A percentile compares a stretch with the other conserved stretches of the same genome.
Conservation (phyloP, 2,329 filamentous ascomycete species). For the Seiridium cupressi region DNA sequence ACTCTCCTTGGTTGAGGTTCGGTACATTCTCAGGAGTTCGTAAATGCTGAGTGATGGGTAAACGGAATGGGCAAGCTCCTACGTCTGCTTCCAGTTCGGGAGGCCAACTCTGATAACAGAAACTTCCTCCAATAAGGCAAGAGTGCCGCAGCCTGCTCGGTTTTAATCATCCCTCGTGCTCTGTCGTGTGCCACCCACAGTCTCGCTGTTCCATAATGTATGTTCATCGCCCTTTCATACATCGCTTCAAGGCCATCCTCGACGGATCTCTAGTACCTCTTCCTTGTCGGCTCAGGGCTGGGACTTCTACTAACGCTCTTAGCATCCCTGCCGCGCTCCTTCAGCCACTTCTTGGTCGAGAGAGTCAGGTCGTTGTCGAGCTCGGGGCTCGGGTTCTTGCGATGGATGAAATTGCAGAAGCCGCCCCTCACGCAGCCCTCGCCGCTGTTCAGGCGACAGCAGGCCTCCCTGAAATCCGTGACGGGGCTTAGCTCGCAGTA, state of each 20-base stretch:
- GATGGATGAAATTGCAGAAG: slow-evolving; percentile 99
- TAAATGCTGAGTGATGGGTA: too few species aligned
- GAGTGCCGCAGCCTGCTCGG: too few species aligned
- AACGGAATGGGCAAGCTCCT: too few species aligned
- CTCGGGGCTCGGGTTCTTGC: slow-evolving; percentile 89
- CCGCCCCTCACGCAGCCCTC: slow-evolving; percentile 95
- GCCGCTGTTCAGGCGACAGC: slow-evolving; percentile 89
- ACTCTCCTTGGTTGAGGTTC: too few species aligned
- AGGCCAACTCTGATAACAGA: too few species aligned
- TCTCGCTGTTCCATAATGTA: too few species aligned
- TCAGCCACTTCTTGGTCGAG: slow-evolving; percentile 95
- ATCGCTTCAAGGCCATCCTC: neutral
- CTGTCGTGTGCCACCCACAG: too few species aligned
- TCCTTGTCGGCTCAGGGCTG: slow-evolving; percentile 78
- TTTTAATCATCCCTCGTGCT: too few species aligned
- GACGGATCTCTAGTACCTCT: slow-evolving; percentile 55
- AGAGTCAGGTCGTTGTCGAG: slow-evolving; percentile 85
- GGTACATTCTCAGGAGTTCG: too few species aligned
- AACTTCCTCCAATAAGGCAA: too few species aligned
- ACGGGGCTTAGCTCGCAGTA: slow-evolving; percentile 98
- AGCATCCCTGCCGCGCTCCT: slow-evolving; percentile 77
- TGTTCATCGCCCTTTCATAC: too few species aligned
- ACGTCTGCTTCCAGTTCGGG: too few species aligned
- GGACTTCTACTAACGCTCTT: slow-evolving; percentile 80
- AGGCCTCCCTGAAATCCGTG: slow-evolving; percentile 97